These are phyloP conservation scores for Dichotomopilus funicola DNA, from an alignment of 2,329 filamentous ascomycete species.

Conservation along the genomic window DNA sequence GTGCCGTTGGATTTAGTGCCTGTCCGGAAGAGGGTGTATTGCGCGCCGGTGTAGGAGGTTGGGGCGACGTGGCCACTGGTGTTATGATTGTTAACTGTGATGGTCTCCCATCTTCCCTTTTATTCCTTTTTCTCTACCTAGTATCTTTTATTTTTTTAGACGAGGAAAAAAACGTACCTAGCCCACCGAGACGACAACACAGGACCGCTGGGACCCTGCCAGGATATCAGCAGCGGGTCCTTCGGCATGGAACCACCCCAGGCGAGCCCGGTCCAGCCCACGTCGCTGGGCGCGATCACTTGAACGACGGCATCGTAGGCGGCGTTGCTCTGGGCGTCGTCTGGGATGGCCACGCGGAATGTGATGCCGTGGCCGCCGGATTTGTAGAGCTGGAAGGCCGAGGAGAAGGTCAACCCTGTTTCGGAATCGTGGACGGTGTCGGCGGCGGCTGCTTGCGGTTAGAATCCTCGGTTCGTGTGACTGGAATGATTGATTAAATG, in stretches of 20 bases:
- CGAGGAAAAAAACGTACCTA: slow-evolving; percentile 30
- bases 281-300: slow-evolving; percentile 35
- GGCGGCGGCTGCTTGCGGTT: slow-evolving; percentile 3
- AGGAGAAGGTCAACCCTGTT: slow-evolving; percentile 38
- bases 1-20: slow-evolving; percentile 36
- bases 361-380: slow-evolving; percentile 30
- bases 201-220: slow-evolving; percentile 31
- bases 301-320: slow-evolving; percentile 28
- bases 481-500: background rate
- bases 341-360: slow-evolving; percentile 23
- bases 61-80: slow-evolving; percentile 30
- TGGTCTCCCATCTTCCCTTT: background rate
- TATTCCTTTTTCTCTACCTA: background rate
- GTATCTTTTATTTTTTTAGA: background rate
- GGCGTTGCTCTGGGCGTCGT: slow-evolving; percentile 10
- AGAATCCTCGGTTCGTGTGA: background rate
- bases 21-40: slow-evolving; percentile 29
- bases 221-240: slow-evolving; percentile 39
- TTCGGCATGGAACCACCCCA: slow-evolving; percentile 44
- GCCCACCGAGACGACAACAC: slow-evolving; percentile 39
- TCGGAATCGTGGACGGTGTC: slow-evolving; percentile 30
- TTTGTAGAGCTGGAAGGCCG: slow-evolving; percentile 27
- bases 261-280: slow-evolving; percentile 42
- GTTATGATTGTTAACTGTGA: slow-evolving; percentile 2
- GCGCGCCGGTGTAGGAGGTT: slow-evolving; percentile 25